phyloP scores from a whole-genome alignment of 192 early-diverging fungal species.

The Paraglomus occultum region DNA sequence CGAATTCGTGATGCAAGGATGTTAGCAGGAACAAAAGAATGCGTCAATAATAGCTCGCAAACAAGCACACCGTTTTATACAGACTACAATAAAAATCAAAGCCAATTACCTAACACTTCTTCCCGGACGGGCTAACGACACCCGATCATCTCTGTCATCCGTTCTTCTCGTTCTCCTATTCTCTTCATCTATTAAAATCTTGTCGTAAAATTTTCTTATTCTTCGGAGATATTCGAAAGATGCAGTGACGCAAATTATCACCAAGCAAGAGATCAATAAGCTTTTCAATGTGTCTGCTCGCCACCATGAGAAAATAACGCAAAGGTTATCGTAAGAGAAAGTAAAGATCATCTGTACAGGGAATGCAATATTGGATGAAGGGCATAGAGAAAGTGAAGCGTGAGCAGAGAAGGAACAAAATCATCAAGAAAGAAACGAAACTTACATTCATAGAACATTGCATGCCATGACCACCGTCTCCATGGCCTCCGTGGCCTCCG shows the following conservation, averaged over 20 bases:
- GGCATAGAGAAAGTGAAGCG: neutral
- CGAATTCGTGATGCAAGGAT: neutral
- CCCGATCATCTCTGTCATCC: constrained; percentile 29
- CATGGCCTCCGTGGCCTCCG: constrained; percentile 48
- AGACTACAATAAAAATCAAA: neutral
- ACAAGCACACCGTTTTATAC: neutral
- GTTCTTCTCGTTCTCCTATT: constrained; percentile 30
- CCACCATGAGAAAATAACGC: constrained; percentile 78
- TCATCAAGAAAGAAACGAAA: no score
- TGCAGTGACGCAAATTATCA: constrained; percentile 49
- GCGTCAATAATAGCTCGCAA: neutral
- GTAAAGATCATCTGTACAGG: constrained; percentile 71
- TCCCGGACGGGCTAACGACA: constrained; percentile 22
- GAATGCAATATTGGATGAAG: constrained; percentile 23
- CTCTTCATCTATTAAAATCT: constrained; percentile 33
- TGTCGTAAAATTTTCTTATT: constrained; percentile 37
- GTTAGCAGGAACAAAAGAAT: constrained; percentile 23
- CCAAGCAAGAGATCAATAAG: constrained; percentile 59
- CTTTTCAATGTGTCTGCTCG: constrained; percentile 54
- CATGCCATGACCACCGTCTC: constrained; percentile 38
- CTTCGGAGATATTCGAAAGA: constrained; percentile 49
- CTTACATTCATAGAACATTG: constrained; percentile 7
- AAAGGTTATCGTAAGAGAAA: constrained; percentile 72
- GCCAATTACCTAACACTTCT: neutral
- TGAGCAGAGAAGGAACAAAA: no score